Base-by-base conservation (phyloP, 1,139 yeast genomes). In the Magnusiomyces fungicola region DNA sequence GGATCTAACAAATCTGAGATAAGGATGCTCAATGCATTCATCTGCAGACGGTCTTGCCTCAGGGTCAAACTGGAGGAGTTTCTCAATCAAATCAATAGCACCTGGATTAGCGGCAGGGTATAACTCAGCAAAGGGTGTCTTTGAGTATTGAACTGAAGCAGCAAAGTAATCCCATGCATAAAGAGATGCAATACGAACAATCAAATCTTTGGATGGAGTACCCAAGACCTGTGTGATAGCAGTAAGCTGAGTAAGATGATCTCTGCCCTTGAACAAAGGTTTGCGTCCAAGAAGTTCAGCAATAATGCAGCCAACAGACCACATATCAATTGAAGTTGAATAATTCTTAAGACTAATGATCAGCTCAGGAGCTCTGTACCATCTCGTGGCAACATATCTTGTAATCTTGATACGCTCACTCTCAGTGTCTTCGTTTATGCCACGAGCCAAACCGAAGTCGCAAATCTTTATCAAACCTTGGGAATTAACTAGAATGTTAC, bases 331-430 rank as follows among this genome's bases (percentile, higher is more conserved):
- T 21, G 69, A 69, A 49, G 67, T 66, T 1, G 72, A 67, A 51
- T 71, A 73, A 50, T 67, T 69, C 52, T 75, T 73, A 47, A 76
- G 75, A 22, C 86, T 78, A 51, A 89, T 70, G 54, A 89, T 79
- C 50, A 90, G 72, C 62, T 90, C 97, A 0, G 97, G 97, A 0
- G 97, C 97, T 48, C 97, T 70, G 62, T 90, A 90, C 96, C 96
- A 90, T 53, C 97, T 70, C 0, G 97, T 90, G 2, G 97, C 97
- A 18, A 90, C 97, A 60, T 89, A 89, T 57, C 81, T 81, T 3
- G 97, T 89, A 45, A 86, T 85, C 19, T 69, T 75, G 53, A 59
- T 29, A 55, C 61, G 49, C 56, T 67, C 50, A 61, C 66, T 54
- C 66, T 69, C 65, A 70, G 65, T 59, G 59, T 76, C 53, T 68